Conservation (phyloP, 306 rosid species). For the Inga leiocalycina region DNA sequence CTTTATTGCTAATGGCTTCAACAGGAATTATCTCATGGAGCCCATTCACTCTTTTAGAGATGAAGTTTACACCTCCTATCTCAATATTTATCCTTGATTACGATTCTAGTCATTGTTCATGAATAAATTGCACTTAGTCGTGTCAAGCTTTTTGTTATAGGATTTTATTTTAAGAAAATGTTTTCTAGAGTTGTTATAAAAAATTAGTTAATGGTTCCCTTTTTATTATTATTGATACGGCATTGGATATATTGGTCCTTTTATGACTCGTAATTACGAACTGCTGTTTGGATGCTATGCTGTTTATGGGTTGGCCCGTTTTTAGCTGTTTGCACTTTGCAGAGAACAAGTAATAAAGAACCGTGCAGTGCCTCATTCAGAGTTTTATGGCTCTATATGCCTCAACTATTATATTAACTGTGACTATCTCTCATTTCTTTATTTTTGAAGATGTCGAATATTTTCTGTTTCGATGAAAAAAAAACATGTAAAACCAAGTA, state of each 20-base stretch:
- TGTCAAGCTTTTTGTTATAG: no score
- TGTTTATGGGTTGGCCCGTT: not conserved
- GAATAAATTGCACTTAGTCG: no score
- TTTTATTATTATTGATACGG: no score
- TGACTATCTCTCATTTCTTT: not conserved
- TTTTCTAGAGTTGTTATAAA: no score
- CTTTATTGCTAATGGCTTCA: constrained; percentile 47
- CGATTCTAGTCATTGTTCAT: not conserved
- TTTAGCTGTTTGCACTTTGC: no score
- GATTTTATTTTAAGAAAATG: no score
- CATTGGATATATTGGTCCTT: no score
- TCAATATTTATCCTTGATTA: constrained; percentile 37
- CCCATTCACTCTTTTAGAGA: constrained; percentile 42
- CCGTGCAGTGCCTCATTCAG: not conserved
- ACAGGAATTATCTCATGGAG: constrained; percentile 48
- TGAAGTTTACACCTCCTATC: constrained; percentile 53
- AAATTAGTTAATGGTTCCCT: no score
- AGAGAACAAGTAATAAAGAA: no score
- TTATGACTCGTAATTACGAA: not conserved
- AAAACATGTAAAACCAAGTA: no score
- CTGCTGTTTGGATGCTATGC: not conserved
- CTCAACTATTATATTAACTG: no score
- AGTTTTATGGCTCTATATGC: not conserved
- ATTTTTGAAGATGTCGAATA: no score
- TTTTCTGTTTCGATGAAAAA: not conserved